Conservation (phyloP, 2,329 filamentous ascomycete species). For the Juglanconis sp. region DNA sequence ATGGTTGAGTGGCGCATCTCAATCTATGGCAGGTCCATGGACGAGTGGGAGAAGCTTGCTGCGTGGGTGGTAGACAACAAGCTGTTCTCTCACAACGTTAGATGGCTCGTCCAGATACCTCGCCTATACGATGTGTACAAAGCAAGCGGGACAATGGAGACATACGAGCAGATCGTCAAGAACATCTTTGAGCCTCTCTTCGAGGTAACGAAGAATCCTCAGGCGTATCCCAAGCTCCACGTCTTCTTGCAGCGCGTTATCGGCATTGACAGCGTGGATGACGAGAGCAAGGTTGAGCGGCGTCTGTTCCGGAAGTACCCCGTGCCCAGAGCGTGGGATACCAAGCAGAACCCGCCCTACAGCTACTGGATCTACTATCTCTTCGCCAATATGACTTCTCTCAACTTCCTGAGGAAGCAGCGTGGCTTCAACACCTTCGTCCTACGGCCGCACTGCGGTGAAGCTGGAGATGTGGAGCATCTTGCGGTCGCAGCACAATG, state of each 20-base stretch:
- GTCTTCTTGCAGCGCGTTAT: constrained; percentile 93
- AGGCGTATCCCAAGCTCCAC: constrained; percentile 86
- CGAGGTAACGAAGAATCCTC: constrained; percentile 85
- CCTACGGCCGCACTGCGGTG: constrained; percentile 89
- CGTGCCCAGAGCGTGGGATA: constrained; percentile 81
- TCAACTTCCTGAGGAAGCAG: constrained; percentile 87
- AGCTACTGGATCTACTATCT: constrained; percentile 99
- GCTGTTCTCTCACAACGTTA: constrained; percentile 93
- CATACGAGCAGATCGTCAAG: constrained; percentile 83
- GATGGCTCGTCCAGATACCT: constrained; percentile 94
- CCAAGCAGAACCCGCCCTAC: constrained; percentile 94
- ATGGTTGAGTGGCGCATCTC: constrained; percentile 99
- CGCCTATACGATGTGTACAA: constrained; percentile 96
- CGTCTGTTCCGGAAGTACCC: constrained; percentile 96
- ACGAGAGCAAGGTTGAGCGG: constrained; percentile 94
- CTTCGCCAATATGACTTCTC: constrained; percentile 87
- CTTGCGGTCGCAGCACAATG: constrained; percentile 86
- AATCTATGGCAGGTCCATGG: constrained; percentile 85
- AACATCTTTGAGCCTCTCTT: constrained; percentile 95
- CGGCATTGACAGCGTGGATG: constrained; percentile 95
- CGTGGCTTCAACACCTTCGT: constrained; percentile 95
- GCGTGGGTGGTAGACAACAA: constrained; percentile 98
- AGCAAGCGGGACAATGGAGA: constrained; percentile 78
- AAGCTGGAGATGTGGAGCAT: constrained; percentile 96
- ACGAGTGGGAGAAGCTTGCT: constrained; percentile 97